Conservation (phyloP, 2,329 filamentous ascomycete genomes). For the Fusarium equiseti region DNA sequence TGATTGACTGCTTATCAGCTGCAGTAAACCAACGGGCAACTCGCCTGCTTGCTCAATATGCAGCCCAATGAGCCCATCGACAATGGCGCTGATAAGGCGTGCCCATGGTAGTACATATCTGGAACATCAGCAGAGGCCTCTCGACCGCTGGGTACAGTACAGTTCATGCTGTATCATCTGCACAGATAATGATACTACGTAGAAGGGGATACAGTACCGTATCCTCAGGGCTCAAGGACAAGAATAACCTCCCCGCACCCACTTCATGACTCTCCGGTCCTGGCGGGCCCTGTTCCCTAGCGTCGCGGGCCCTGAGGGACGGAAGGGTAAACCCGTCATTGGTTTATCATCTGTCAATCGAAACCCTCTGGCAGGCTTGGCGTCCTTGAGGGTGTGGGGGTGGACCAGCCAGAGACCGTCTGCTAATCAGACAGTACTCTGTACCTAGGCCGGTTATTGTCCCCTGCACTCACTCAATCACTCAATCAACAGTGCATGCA, state of each 20-base stretch:
- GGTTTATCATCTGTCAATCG: slow-evolving; percentile 28
- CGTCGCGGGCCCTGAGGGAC: slow-evolving; percentile 36
- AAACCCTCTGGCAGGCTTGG: slow-evolving; percentile 31
- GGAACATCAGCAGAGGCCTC: slow-evolving; percentile 7
- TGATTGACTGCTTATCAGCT: not conserved
- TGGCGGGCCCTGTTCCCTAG: slow-evolving; percentile 37
- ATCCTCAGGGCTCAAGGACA: not conserved
- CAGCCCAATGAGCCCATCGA: slow-evolving; percentile 6
- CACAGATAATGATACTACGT: not conserved
- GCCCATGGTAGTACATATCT: slow-evolving; percentile 8
- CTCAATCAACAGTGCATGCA: slow-evolving; percentile 41
- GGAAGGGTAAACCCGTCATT: slow-evolving; percentile 34
- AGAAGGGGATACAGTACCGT: too few relatives aligned
- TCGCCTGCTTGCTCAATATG: slow-evolving; percentile 13
- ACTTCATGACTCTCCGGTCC: slow-evolving; percentile 24
- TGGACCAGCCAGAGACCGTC: slow-evolving; percentile 39
- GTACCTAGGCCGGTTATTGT: slow-evolving; percentile 11
- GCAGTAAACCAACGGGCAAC: slow-evolving; percentile 13
- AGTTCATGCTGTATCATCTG: not conserved
- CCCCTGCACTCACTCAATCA: slow-evolving; percentile 12
- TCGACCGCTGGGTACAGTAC: not conserved
- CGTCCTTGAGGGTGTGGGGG: slow-evolving; percentile 36
- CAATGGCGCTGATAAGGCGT: slow-evolving; percentile 25
- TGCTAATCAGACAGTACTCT: slow-evolving; percentile 34
- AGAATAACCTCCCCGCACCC: slow-evolving; percentile 10